Percentiles rank a stretch among this genome's conserved stretches.
Conservation (phyloP, 305 asterid species). For the Fraxinus angustifolia region DNA sequence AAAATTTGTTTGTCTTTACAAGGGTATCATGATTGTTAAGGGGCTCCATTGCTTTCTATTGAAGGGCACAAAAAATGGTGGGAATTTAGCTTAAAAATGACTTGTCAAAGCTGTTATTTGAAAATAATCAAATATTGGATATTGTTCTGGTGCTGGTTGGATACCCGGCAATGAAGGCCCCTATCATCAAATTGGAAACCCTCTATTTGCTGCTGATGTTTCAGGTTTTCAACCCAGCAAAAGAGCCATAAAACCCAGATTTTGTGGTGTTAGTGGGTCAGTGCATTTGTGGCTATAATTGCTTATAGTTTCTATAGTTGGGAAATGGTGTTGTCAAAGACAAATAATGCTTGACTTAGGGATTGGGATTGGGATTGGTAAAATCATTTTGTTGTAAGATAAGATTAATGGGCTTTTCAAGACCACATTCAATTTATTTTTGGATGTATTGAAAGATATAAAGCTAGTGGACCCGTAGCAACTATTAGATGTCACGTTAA, state of each 20-base stretch:
- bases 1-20: constrained; percentile 37
- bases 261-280: constrained; percentile 33
- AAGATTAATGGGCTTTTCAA: background rate
- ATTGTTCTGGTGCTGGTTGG: constrained; percentile 16
- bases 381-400: background rate
- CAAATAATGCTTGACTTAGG: background rate
- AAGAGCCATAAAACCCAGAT: constrained; percentile 27
- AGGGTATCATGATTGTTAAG: constrained; percentile 30
- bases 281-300: constrained; percentile 10
- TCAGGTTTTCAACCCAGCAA: constrained; percentile 11
- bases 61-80: constrained; percentile 35
- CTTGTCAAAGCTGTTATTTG: constrained; percentile 11
- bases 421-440: background rate
- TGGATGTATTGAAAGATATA: background rate
- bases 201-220: background rate
- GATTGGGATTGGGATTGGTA: background rate
- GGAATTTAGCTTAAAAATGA: constrained; percentile 24
- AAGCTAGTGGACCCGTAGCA: background rate
- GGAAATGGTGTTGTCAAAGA: constrained; percentile 22
- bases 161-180: constrained; percentile 29
- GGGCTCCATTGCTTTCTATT: constrained; percentile 24
- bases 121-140: constrained; percentile 7
- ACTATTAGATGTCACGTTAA: background rate
- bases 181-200: background rate
- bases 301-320: background rate